Evolutionary conservation across 768 basidiomycete species (phyloP), one percentile per base, ranked within the genome.

Genomic region (Pleurotus sapidus): DNA sequence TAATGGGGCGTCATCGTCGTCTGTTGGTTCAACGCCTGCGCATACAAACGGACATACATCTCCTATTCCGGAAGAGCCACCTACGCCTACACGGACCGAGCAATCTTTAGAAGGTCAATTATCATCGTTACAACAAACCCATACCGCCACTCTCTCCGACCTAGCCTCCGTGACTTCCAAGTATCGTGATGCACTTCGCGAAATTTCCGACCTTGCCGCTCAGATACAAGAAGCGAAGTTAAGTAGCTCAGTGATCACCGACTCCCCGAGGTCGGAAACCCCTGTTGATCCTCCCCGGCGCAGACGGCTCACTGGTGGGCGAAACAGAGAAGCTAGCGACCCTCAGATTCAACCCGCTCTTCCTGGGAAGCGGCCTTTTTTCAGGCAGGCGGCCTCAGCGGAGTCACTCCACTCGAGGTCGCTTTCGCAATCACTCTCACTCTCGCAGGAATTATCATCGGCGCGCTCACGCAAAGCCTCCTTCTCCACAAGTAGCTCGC

Each of bases 361-460:
- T 56, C 68, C 82, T 46, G 76, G 82, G 57, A 77, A 84, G 62
- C 87, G 87, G 62, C 83, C 83, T 87, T 89, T 93, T 86, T 94
- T 91, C 84, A 82, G 88, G 62, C 88, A 90, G 68, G 90, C 91
- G 80, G 84, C 84, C 78, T 94, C 92, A 63, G 74, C 87, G 68
- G 92, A 94, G 71, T 92, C 89, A 70, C 86, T 93, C 69, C 92
- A 91, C 79, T 81, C 84, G 83, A 92, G 91, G 83, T 93, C 93
- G 85, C 84, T 88, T 63, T 93, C 91, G 77, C 91, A 91, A 74
- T 95, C 94, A 71, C 84, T 88, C 79, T 96, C 95, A 81, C 87
- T 96, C 65, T 95, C 95, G 78, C 95, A 98, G 94, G 94, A 93
- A 82, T 83, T 93, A 63, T 93, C 87, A 64, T 93, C 88, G 78